Percentiles rank a stretch among this genome's conserved stretches.
phyloP scores from a whole-genome alignment of 2,329 filamentous ascomycete species.

The Stromatinia cepivora region DNA sequence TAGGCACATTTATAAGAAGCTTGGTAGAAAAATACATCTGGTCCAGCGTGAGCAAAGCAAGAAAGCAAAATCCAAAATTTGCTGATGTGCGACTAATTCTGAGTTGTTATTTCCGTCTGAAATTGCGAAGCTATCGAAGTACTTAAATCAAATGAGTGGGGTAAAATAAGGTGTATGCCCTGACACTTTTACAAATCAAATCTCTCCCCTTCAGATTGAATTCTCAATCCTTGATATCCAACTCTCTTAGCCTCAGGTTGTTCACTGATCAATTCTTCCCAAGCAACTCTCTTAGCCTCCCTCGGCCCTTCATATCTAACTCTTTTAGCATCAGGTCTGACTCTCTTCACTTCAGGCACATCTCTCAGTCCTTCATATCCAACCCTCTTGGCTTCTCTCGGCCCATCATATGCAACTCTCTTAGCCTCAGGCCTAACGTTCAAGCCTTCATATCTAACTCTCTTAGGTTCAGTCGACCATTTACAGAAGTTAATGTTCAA shows the following conservation, averaged over 20 bases:
- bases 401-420: slow-evolving; percentile 1
- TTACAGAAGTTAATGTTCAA: neutral
- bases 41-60: neutral
- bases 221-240: neutral
- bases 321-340: neutral
- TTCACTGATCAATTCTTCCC: neutral
- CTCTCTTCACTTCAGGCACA: neutral
- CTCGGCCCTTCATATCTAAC: neutral
- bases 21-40: neutral
- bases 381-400: neutral
- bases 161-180: neutral
- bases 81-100: neutral
- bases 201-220: neutral
- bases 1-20: neutral
- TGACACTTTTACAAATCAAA: neutral
- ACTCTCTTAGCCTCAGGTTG: neutral
- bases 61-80: neutral
- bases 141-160: too few species aligned
- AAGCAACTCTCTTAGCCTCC: neutral
- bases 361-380: neutral
- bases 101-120: neutral
- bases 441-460: neutral
- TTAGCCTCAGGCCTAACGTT: neutral
- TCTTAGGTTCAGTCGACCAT: neutral
- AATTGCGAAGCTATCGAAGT: neutral